These are phyloP conservation scores for Ophiosphaerella narmari DNA, from an alignment of 2,329 filamentous ascomycete genomes.

Conservation along the genomic window DNA sequence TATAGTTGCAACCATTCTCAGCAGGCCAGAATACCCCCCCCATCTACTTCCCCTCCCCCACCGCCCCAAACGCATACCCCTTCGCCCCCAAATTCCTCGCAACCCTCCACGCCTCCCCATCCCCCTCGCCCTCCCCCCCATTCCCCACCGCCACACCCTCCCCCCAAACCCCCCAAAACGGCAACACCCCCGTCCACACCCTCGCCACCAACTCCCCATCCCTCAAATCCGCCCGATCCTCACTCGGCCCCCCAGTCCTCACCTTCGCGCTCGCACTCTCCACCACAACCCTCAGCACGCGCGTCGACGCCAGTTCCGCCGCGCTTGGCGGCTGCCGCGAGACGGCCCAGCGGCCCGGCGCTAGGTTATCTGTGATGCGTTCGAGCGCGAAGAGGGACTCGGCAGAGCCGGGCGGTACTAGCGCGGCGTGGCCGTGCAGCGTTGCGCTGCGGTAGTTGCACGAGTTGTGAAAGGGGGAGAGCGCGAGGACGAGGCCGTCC, in stretches of 20 bases:
- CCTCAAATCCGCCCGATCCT: constrained; percentile 40
- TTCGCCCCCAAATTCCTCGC: constrained; percentile 29
- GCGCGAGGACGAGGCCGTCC: constrained; percentile 41
- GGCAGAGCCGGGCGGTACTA: constrained; percentile 2
- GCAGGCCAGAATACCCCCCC: too few species aligned
- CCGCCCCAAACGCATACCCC: constrained; percentile 28
- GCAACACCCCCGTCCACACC: constrained; percentile 45
- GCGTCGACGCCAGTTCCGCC: constrained; percentile 36
- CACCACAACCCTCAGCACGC: constrained; percentile 34
- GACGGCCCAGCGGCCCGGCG: constrained; percentile 38
- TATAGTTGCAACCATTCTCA: too few species aligned
- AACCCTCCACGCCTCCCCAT: constrained; percentile 51
- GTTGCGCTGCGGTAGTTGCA: constrained; percentile 44
- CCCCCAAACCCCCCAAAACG: constrained; percentile 40
- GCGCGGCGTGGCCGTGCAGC: constrained; percentile 12
- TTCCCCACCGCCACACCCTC: constrained; percentile 47
- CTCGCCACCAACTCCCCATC: constrained; percentile 23
- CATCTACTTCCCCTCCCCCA: constrained; percentile 15
- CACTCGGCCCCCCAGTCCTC: constrained; percentile 36
- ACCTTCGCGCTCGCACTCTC: constrained; percentile 41
- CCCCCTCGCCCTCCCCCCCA: constrained; percentile 57
- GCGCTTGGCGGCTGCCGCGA: constrained; percentile 34
- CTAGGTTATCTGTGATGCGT: constrained; percentile 39
- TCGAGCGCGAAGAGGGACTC: constrained; percentile 40
- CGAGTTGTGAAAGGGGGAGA: constrained; percentile 43